Evolutionary conservation across 805 yeast genomes (phyloP).

Genomic region (Saccharomycopsis guyanensis): DNA sequence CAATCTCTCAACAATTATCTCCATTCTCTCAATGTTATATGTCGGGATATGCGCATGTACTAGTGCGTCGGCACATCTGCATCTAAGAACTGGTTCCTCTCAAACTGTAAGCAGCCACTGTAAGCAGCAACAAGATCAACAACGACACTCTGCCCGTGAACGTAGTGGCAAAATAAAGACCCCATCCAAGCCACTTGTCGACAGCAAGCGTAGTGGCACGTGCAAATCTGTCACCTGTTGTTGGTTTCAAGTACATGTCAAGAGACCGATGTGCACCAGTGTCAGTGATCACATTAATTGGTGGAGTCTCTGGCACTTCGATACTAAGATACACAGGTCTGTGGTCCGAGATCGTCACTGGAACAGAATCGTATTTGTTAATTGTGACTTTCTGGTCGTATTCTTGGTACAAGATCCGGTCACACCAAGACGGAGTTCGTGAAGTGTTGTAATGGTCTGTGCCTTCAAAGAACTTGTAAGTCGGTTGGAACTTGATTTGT

Average conservation of each 20-base stretch:
- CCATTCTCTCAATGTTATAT: too few relatives aligned
- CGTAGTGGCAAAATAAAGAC: slow-evolving; percentile 1
- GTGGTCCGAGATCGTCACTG: slow-evolving; percentile 63
- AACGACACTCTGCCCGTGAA: not conserved
- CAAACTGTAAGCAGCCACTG: too few relatives aligned
- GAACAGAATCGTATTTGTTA: slow-evolving; percentile 41
- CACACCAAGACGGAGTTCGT: slow-evolving; percentile 87
- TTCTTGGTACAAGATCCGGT: slow-evolving; percentile 57
- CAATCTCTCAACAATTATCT: too few relatives aligned
- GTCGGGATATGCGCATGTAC: too few relatives aligned
- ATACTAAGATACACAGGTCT: slow-evolving; percentile 60
- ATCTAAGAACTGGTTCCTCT: too few relatives aligned
- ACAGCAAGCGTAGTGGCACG: not conserved
- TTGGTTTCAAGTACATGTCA: not conserved
- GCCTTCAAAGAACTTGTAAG: slow-evolving; percentile 58
- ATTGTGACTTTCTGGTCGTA: slow-evolving; percentile 27
- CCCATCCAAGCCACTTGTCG: slow-evolving; percentile 4
- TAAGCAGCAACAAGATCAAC: not conserved
- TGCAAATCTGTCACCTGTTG: not conserved
- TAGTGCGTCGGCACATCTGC: too few relatives aligned
- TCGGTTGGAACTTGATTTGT: slow-evolving; percentile 61
- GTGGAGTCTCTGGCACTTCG: slow-evolving; percentile 37
- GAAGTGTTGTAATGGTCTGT: slow-evolving; percentile 43
- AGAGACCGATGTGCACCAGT: not conserved
- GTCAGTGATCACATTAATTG: slow-evolving; percentile 26